Base-by-base conservation (phyloP, 805 yeast genomes). In the Nakazawaea ishiwadae region DNA sequence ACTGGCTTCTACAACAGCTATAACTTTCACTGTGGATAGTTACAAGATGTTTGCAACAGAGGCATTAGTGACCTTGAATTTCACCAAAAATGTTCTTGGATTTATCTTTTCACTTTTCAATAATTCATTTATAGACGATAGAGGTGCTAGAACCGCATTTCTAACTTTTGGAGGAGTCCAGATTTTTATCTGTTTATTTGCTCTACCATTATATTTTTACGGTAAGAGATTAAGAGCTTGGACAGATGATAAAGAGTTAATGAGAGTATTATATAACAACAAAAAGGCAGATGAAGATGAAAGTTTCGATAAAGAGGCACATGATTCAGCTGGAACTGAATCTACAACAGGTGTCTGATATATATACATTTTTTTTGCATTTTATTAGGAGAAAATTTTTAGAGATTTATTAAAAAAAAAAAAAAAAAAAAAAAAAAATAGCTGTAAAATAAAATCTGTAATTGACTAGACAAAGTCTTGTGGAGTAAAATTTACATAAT, bases 1-100 rank as follows among this genome's bases (percentile, higher is more conserved):
- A 2, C 60, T 79, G 48, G 80, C 80, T 1, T 73, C 81, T 20
- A 78, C 84, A 6, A 73, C 80, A 1, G 76, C 80, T 21, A 77
- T 77, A 44, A 77, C 84, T 1, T 77, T 69, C 52, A 66, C 77
- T 3, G 78, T 78, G 18, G 84, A 78, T 52, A 66, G 73, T 10
- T 77, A 78, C 54, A 69, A 69, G 44, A 63, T 68, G 63, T 75
- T 68, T 61, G 81, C 84, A 0, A 67, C 77, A 3, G 84, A 79
- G 50, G 66, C 79, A 0, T 61, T 79, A 26, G 84, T 79, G 2
- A 65, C 80, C 5, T 63, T 78, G 40, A 78, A 77, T 52, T 59
- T 78, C 37, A 55, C 66, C 40, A 78, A 79, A 55, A 79, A 79
- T 48, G 55, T 73, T 8, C 37, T 76, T 26, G 84, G 83, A 3